Conservation (phyloP, 1,284 basidiomycete genomes). For the Agaricales sp. region DNA sequence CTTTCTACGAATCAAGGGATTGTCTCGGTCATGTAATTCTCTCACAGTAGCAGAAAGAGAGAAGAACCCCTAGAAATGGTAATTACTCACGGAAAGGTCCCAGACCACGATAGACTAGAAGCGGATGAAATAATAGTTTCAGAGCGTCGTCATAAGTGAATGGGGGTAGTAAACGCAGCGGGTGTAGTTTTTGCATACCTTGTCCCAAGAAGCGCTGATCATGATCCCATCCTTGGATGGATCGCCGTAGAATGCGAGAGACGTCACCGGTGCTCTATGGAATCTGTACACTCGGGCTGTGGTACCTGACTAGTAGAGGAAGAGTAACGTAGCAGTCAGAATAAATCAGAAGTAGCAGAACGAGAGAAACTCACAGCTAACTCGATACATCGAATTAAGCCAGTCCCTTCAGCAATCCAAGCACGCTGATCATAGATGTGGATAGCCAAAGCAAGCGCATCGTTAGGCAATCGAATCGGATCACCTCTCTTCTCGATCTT, state of each 20-base stretch:
- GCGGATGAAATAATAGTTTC: slow-evolving; percentile 6
- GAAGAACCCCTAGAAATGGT: too few species aligned
- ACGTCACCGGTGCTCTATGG: slow-evolving; percentile 82
- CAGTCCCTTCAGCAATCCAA: slow-evolving; percentile 84
- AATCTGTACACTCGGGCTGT: slow-evolving; percentile 68
- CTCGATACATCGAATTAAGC: slow-evolving; percentile 61
- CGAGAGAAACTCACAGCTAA: slow-evolving; percentile 43
- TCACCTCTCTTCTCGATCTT: slow-evolving; percentile 61
- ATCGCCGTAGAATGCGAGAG: slow-evolving; percentile 47
- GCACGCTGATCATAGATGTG: slow-evolving; percentile 52
- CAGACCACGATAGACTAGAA: slow-evolving; percentile 72
- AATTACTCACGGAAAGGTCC: slow-evolving; percentile 56
- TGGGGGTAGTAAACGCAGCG: slow-evolving; percentile 1
- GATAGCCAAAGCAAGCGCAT: slow-evolving; percentile 51
- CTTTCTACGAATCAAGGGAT: slow-evolving; percentile 28
- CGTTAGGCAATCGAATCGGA: slow-evolving; percentile 68
- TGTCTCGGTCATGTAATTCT: slow-evolving; percentile 48
- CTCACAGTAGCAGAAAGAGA: slow-evolving; percentile 2
- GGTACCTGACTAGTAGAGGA: slow-evolving; percentile 56
- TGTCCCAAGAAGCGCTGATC: slow-evolving; percentile 88
- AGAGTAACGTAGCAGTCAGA: slow-evolving; percentile 8
- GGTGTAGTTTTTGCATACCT: slow-evolving; percentile 28
- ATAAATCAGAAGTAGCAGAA: slow-evolving; percentile 2
- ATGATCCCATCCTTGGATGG: slow-evolving; percentile 34
- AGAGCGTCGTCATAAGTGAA: slow-evolving; percentile 7